These are phyloP conservation scores for Trichoderma afroharzianum DNA, from an alignment of 2,329 filamentous ascomycete genomes.

Conservation along the genomic window DNA sequence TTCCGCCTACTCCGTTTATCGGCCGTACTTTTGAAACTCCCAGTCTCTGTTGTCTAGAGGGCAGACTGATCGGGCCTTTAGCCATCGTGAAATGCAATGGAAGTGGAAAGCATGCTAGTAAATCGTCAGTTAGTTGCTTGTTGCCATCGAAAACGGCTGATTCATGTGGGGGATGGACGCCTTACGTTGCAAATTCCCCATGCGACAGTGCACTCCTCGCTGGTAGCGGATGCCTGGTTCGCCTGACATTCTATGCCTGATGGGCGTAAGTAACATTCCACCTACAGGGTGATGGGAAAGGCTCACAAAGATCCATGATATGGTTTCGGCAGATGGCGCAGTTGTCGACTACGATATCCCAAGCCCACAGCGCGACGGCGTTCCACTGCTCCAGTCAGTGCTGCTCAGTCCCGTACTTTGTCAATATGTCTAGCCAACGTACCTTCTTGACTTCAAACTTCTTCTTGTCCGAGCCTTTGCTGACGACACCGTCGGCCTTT, in stretches of 20 bases:
- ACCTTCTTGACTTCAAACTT: conserved; percentile 99
- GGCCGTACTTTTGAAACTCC: conserved; percentile 99
- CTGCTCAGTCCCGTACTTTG: background rate
- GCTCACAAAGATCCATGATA: conserved; percentile 96
- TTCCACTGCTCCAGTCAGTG: conserved; percentile 69
- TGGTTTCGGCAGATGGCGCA: conserved; percentile 99
- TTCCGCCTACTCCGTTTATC: conserved; percentile 35
- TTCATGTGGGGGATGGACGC: background rate
- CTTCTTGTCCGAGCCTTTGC: conserved; percentile 70
- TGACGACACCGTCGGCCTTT: conserved; percentile 47
- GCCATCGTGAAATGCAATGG: conserved; percentile 98
- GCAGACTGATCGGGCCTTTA: conserved; percentile 98
- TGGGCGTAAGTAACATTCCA: background rate
- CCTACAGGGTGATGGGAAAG: background rate
- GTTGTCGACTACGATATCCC: conserved; percentile 99
- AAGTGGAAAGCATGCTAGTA: conserved; percentile 96
- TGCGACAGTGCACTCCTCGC: conserved; percentile 95
- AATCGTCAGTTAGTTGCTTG: conserved; percentile 32
- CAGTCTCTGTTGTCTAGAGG: conserved; percentile 97
- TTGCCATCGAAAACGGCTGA: background rate
- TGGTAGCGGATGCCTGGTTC: conserved; percentile 95
- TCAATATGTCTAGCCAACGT: conserved; percentile 21
- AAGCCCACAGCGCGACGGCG: conserved; percentile 95
- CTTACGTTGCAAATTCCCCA: conserved; percentile 99
- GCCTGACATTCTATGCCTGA: conserved; percentile 95